Evolutionary conservation across 208 protist genomes (phyloP), one percentile per base, ranked within the genome.

Genomic region (Kentomonas sorsogonicus): DNA sequence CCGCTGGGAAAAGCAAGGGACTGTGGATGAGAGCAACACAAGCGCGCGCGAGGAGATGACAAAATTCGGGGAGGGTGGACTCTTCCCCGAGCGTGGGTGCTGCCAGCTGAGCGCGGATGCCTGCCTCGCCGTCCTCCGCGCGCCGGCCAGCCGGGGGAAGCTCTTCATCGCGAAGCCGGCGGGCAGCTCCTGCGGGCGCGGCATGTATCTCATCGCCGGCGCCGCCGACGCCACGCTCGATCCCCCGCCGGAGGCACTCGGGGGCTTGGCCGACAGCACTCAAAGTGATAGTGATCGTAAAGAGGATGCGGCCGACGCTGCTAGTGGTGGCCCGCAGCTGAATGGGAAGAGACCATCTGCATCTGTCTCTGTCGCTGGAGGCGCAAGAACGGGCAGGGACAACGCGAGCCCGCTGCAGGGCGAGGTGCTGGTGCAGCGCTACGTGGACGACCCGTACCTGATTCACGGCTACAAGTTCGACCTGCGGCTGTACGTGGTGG

Each of bases 391-490:
- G n/a, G n/a, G n/a, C n/a, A n/a, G n/a, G n/a, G n/a, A n/a, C n/a
- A n/a, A n/a, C n/a, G n/a, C n/a, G n/a, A n/a, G n/a, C n/a, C n/a
- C n/a, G n/a, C n/a, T n/a, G n/a, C n/a, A n/a, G n/a, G n/a, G n/a
- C n/a, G n/a, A n/a, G n/a, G n/a, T n/a, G n/a, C n/a, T 96, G 9
- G 77, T 94, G 10, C 86, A 95, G 75, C 55, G 69, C 0, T 96
- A 96, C 64, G 44, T 94, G 0, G 36, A 55, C 3, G 63, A 95
- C 40, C 89, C 93, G 9, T 75, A 88, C 20, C 54, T 95, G 15
- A 54, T 95, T 45, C 56, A 92, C 20, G 87, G 88, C 3, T 88
- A 93, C 71, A 97, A 97, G 69, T 95, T 95, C 53, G 93, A 97
- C 55, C 72, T 97, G 22, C 89, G 93, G 2, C 60, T 97, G 5